Conservation (phyloP, 441 rosid genomes). For the Aleurites moluccanus region DNA sequence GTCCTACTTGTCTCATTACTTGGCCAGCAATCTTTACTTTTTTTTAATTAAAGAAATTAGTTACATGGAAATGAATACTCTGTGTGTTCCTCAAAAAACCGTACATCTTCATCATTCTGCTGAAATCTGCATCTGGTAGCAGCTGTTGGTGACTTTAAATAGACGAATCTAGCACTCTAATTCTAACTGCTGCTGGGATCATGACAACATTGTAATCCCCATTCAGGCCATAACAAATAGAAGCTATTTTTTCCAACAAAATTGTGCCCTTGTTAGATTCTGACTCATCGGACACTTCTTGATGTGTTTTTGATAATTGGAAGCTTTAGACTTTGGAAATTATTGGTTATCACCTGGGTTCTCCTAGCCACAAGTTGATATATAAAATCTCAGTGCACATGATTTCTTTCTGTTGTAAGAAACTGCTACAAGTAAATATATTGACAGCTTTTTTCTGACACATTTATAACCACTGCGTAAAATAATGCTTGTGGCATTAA, state of each 20-base stretch:
- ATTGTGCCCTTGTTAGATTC: too few species aligned
- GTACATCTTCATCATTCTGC: too few species aligned
- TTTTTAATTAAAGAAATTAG: too few species aligned
- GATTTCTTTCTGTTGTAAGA: neutral
- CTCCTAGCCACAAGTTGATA: neutral
- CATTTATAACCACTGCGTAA: neutral
- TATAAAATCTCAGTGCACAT: neutral
- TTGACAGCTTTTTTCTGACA: neutral
- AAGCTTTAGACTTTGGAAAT: neutral
- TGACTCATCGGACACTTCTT: neutral
- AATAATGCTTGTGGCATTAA: neutral
- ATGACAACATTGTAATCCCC: neutral
- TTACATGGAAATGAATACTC: too few species aligned
- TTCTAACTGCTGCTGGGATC: neutral
- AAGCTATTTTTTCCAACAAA: too few species aligned
- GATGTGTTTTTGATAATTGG: neutral
- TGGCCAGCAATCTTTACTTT: too few species aligned
- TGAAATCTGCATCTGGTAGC: too few species aligned
- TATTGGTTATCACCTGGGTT: neutral
- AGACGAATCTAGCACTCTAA: too few species aligned
- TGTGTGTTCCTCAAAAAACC: too few species aligned
- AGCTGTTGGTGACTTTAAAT: too few species aligned
- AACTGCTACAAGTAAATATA: neutral
- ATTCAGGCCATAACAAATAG: neutral
- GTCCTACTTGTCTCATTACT: neutral